These are phyloP conservation scores for Apiotrichum gracile DNA, from an alignment of 1,284 basidiomycete species.

Conservation along the genomic window DNA sequence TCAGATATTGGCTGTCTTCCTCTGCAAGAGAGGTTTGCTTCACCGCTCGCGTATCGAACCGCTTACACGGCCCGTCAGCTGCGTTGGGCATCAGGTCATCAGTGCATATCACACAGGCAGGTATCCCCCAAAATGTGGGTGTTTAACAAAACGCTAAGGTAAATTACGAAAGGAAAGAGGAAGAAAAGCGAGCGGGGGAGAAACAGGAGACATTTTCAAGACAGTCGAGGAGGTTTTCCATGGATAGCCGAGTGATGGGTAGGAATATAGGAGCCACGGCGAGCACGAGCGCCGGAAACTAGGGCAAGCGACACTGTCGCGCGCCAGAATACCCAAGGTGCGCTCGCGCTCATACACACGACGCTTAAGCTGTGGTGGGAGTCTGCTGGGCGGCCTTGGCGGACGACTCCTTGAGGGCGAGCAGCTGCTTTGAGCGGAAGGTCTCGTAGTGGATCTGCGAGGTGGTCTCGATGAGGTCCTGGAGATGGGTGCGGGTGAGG, in stretches of 20 bases:
- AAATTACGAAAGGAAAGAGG: background rate
- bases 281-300: no score
- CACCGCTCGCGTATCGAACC: no score
- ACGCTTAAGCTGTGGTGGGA: constrained; percentile 3
- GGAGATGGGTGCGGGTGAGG: constrained; percentile 81
- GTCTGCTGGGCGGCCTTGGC: constrained; percentile 34
- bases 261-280: background rate
- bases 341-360: background rate
- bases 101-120: constrained; percentile 3
- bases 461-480: constrained; percentile 98
- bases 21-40: no score
- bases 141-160: background rate
- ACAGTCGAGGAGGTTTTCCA: no score
- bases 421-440: constrained; percentile 89
- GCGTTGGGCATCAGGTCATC: background rate
- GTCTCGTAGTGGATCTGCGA: constrained; percentile 99
- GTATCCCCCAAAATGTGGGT: background rate
- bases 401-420: constrained; percentile 47
- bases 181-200: background rate
- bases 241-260: no score
- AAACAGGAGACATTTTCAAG: background rate
- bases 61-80: no score
- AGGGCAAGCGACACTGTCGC: background rate
- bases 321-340: background rate
- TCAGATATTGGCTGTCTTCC: no score